These are phyloP conservation scores for Saprolegnia diclina DNA, from an alignment of 352 stramenopile species.

Conservation along the genomic window DNA sequence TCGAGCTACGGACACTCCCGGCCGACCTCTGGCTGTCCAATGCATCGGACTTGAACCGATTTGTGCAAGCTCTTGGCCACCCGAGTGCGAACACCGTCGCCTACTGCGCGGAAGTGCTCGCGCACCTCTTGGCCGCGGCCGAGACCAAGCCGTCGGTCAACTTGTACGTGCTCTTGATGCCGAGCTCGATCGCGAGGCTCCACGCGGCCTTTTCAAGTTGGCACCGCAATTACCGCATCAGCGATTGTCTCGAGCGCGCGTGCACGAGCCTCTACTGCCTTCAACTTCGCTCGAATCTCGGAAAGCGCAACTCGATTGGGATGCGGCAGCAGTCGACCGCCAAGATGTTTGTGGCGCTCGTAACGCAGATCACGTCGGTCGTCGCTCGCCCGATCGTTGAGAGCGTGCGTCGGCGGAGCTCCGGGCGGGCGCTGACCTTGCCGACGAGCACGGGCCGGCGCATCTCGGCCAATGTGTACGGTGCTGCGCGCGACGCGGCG, in stretches of 20 bases:
- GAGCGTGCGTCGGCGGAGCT: no score
- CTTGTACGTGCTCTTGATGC: slow-evolving; percentile 16
- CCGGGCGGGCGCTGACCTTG: no score
- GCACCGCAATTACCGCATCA: slow-evolving; percentile 17
- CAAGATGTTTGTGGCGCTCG: neutral
- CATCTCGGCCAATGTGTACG: no score
- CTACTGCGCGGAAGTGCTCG: slow-evolving; percentile 4
- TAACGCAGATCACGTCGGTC: neutral
- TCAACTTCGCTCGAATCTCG: neutral
- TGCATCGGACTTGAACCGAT: neutral
- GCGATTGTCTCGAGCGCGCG: neutral
- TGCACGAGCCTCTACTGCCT: slow-evolving; percentile 15
- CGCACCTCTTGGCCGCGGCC: neutral
- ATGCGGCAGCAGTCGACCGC: neutral
- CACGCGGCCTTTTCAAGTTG: slow-evolving; percentile 11
- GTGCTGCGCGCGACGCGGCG: no score
- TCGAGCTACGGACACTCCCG: slow-evolving; percentile 5
- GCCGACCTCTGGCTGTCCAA: slow-evolving; percentile 9
- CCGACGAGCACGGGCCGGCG: no score
- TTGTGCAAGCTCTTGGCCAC: slow-evolving; percentile 8
- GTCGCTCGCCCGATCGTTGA: no score
- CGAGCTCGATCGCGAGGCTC: slow-evolving; percentile 10
- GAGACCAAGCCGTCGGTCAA: neutral
- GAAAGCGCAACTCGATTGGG: neutral
- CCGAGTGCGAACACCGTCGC: neutral